A percentile compares a stretch with the other conserved stretches of the same genome.
Evolutionary conservation across 768 basidiomycete species (phyloP).

Genomic region (Rhodotorula diobovata): DNA sequence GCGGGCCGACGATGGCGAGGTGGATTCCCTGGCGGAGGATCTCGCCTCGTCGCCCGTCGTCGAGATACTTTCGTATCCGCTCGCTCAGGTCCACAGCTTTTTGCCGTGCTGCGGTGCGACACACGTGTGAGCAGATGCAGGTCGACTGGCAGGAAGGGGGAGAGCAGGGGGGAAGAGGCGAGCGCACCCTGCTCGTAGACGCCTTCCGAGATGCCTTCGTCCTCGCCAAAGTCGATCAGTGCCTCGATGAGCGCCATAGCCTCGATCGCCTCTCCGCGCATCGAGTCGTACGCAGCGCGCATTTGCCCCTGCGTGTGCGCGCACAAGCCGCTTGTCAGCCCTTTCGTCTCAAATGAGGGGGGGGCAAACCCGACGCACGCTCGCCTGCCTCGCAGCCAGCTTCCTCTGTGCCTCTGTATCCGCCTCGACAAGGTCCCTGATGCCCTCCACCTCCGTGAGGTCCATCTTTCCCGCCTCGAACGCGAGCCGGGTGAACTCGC

Average conservation of each 20-base stretch:
- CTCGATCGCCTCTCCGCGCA: slow-evolving; percentile 64
- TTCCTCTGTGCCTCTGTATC: slow-evolving; percentile 78
- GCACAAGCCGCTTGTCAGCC: neutral
- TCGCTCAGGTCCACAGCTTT: slow-evolving; percentile 55
- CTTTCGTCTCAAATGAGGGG: neutral
- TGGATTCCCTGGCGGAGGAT: slow-evolving; percentile 75
- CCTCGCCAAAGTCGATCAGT: slow-evolving; percentile 88
- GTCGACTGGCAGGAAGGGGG: neutral
- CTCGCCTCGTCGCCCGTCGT: slow-evolving; percentile 73
- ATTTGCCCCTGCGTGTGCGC: slow-evolving; percentile 58
- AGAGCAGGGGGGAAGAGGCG: neutral
- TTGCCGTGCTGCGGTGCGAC: slow-evolving; percentile 53
- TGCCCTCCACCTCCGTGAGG: slow-evolving; percentile 80
- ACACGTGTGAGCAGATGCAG: neutral
- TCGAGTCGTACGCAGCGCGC: slow-evolving; percentile 58
- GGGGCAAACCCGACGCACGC: slow-evolving; percentile 53
- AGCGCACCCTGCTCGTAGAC: slow-evolving; percentile 52
- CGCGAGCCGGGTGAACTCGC: slow-evolving; percentile 83
- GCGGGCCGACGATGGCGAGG: slow-evolving; percentile 83
- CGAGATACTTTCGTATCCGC: slow-evolving; percentile 58
- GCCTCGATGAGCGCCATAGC: slow-evolving; percentile 79
- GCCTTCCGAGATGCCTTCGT: slow-evolving; percentile 79
- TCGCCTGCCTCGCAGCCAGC: slow-evolving; percentile 63
- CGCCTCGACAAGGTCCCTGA: slow-evolving; percentile 80
- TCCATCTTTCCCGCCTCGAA: slow-evolving; percentile 76